Conservation (phyloP, 2,329 filamentous ascomycete genomes). For the Venturia asperata region DNA sequence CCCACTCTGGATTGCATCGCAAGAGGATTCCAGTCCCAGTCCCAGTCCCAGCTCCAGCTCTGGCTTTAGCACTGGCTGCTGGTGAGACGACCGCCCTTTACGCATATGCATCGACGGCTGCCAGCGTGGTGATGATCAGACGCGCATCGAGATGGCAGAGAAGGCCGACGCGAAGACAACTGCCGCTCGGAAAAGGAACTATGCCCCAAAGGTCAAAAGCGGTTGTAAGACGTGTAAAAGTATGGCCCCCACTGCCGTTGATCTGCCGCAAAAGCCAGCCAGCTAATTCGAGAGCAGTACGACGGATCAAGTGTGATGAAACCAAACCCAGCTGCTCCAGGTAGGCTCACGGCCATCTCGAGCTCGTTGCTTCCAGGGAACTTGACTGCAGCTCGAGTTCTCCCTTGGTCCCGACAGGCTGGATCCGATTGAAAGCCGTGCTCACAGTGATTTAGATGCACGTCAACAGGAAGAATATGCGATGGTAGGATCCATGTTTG, state of each 20-base stretch:
- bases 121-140: slow-evolving; percentile 11
- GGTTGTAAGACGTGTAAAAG: slow-evolving; percentile 16
- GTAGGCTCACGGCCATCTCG: background rate
- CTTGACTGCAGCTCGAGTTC: slow-evolving; percentile 6
- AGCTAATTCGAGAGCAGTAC: background rate
- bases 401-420: background rate
- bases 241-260: background rate
- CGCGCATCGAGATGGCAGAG: background rate
- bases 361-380: background rate
- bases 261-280: background rate
- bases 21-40: background rate
- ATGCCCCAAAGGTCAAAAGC: slow-evolving; percentile 15
- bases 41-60: background rate
- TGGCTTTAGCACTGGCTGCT: background rate
- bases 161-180: slow-evolving; percentile 12
- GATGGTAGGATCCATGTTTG: slow-evolving; percentile 5
- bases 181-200: slow-evolving; percentile 13
- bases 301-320: slow-evolving; percentile 19
- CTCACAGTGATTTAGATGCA: slow-evolving; percentile 16
- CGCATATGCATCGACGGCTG: slow-evolving; percentile 2
- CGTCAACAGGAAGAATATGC: slow-evolving; percentile 17
- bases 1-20: background rate
- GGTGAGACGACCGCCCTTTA: background rate
- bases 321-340: slow-evolving; percentile 13
- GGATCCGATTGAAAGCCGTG: background rate